Evolutionary conservation across 2,329 filamentous ascomycete genomes (phyloP).

Genomic region (Mariannaea sp.): DNA sequence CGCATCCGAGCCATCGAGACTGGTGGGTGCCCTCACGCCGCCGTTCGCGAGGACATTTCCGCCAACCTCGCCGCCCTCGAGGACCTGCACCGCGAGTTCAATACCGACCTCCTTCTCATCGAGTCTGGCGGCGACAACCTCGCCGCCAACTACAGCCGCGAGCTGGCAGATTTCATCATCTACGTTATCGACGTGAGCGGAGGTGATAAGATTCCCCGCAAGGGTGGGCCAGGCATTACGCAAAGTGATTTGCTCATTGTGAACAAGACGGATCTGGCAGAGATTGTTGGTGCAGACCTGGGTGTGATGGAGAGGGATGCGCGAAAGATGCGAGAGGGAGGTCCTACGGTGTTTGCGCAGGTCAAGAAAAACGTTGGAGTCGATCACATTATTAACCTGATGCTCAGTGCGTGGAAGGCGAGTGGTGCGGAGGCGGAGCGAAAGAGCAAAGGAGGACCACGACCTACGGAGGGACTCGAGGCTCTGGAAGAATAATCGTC

Average conservation of each 20-base stretch:
- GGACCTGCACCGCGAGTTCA: conserved; percentile 80
- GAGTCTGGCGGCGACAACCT: conserved; percentile 96
- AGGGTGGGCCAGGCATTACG: conserved; percentile 95
- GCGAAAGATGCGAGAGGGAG: conserved; percentile 91
- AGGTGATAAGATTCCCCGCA: conserved; percentile 94
- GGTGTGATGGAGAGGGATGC: conserved; percentile 94
- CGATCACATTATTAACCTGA: conserved; percentile 83
- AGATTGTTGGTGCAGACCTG: conserved; percentile 87
- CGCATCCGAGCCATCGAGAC: conserved; percentile 97
- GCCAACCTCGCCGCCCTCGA: conserved; percentile 92
- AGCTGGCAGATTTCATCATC: conserved; percentile 96
- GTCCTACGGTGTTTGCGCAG: conserved; percentile 93
- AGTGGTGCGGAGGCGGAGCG: conserved; percentile 75
- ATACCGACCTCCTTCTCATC: conserved; percentile 84
- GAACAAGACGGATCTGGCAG: conserved; percentile 95
- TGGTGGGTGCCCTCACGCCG: conserved; percentile 94
- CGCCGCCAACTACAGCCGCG: conserved; percentile 92
- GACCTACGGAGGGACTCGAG: conserved; percentile 61
- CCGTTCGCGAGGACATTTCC: conserved; percentile 94
- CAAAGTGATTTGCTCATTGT: conserved; percentile 92
- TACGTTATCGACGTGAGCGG: conserved; percentile 98
- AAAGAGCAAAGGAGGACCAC: conserved; percentile 60
- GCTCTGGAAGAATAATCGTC: conserved; percentile 40
- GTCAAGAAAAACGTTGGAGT: conserved; percentile 92
- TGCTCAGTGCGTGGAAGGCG: conserved; percentile 89